Evolutionary conservation across 768 basidiomycete species (phyloP), one percentile per base, ranked within the genome.

Genomic region (Cystobasidiopsis lactophilus): DNA sequence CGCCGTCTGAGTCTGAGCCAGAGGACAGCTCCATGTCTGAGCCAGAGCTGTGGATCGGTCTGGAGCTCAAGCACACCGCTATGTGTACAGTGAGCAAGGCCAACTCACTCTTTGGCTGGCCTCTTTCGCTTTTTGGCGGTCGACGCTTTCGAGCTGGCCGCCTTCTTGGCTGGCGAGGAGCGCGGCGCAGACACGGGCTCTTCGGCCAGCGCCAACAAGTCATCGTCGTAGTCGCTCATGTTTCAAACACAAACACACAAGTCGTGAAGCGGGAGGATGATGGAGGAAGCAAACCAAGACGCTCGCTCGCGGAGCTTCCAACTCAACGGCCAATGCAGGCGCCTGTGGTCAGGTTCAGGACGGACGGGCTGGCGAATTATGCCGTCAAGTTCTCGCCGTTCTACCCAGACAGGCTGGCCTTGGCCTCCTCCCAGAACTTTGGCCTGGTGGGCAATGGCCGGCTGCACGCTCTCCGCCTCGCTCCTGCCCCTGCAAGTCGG

Each of bases 381-480:
- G 50, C 52, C 9, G 26, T 69, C 35, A 62, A 62, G 13, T 69
- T 61, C 58, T 65, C 64, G 9, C 66, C 66, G 5, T 68, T 67
- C 62, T 65, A 62, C 55, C 65, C 66, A 41, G 57, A 59, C 30
- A 55, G 60, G 18, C 59, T 69, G 14, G 69, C 69, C 3, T 58
- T 67, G 2, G 69, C 68, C 10, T 60, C 62, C 2, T 57, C 59
- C 3, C 29, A 55, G 30, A 59, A 95, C 67, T 95, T 85, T 66
- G 91, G 91, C 2, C 73, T 96, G 3, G 82, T 95, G 30, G 91
- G 91, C 24, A 95, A 93, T 67, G 91, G 91, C 1, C 73, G 89
- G n/a, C 64, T 95, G 40, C 81, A 65, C 54, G 33, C 68, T 24
- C 37, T 66, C n/a, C 53, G 56, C 9, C 24, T 63, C 5, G 59